A percentile compares a stretch with the other conserved stretches of the same genome.
phyloP scores from a whole-genome alignment of 2,329 filamentous ascomycete genomes.

The Arthrobotrys musiformis region DNA sequence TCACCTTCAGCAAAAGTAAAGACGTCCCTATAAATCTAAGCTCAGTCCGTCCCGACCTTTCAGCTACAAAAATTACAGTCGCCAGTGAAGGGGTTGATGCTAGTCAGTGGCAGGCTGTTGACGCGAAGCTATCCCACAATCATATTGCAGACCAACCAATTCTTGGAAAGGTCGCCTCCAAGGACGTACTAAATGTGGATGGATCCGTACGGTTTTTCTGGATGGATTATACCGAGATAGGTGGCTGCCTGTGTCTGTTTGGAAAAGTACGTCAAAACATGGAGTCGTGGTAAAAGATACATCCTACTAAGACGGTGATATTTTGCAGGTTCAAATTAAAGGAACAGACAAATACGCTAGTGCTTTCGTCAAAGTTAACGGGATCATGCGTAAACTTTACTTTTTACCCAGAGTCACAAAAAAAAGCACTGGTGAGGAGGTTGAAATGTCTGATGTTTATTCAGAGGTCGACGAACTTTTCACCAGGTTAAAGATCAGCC shows the following conservation, averaged over 20 bases:
- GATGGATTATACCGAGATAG: conserved; percentile 94
- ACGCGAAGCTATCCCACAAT: conserved; percentile 71
- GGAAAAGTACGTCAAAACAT: conserved; percentile 74
- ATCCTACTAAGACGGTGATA: neutral
- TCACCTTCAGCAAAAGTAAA: conserved; percentile 41
- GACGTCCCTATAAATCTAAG: conserved; percentile 64
- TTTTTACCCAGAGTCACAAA: conserved; percentile 83
- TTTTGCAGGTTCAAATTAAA: conserved; percentile 65
- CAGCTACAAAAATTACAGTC: neutral
- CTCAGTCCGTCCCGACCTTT: conserved; percentile 57
- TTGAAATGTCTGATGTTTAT: conserved; percentile 90
- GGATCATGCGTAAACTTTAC: conserved; percentile 89
- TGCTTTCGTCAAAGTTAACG: conserved; percentile 95
- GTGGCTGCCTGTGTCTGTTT: conserved; percentile 90
- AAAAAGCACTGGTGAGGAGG: conserved; percentile 73
- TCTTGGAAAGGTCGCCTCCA: conserved; percentile 82
- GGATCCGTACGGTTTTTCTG: conserved; percentile 95
- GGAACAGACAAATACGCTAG: conserved; percentile 81
- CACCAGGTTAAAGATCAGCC: conserved; percentile 80
- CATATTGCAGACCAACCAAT: conserved; percentile 59
- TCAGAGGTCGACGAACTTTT: conserved; percentile 88
- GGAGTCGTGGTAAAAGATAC: neutral
- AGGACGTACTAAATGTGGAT: conserved; percentile 91
- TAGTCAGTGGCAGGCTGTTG: conserved; percentile 87
- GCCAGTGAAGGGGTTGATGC: conserved; percentile 74